phyloP scores from a whole-genome alignment of 257 asterid species.

The Solanum appendiculatum region DNA sequence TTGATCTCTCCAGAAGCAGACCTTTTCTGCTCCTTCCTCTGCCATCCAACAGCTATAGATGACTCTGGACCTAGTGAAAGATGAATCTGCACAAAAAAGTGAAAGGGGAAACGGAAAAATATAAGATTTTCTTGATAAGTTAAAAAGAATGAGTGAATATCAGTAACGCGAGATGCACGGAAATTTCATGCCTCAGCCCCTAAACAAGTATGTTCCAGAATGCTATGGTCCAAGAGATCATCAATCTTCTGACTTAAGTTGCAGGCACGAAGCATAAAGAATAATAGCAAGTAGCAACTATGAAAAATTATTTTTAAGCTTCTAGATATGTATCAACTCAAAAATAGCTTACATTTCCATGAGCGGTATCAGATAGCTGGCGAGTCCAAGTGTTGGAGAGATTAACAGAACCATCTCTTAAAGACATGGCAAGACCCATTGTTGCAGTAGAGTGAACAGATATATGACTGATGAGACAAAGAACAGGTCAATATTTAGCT shows the following conservation, averaged over 20 bases:
- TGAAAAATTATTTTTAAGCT: background rate
- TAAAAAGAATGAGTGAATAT: background rate
- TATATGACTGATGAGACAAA: conserved; percentile 49
- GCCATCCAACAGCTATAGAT: conserved; percentile 84
- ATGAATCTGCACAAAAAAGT: conserved; percentile 54
- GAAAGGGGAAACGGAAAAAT: background rate
- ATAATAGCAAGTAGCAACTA: background rate
- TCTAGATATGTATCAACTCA: background rate
- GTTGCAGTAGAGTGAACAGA: conserved; percentile 74
- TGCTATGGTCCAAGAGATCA: background rate
- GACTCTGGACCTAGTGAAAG: conserved; percentile 82
- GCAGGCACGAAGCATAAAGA: background rate
- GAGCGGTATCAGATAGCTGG: conserved; percentile 64
- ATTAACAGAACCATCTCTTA: conserved; percentile 85
- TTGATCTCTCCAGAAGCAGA: conserved; percentile 86
- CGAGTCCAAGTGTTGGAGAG: conserved; percentile 90
- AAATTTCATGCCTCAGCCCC: background rate
- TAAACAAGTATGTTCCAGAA: background rate
- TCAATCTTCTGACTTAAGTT: background rate
- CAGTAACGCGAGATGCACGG: background rate
- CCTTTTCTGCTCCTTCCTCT: conserved; percentile 62
- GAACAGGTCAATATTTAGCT: background rate
- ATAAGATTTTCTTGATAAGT: background rate
- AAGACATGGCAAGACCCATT: conserved; percentile 71
- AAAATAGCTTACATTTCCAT: conserved; percentile 58